Percentiles rank a stretch among this genome's conserved stretches.
phyloP scores from a whole-genome alignment of 2,329 filamentous ascomycete species.

The Chalara sp. region DNA sequence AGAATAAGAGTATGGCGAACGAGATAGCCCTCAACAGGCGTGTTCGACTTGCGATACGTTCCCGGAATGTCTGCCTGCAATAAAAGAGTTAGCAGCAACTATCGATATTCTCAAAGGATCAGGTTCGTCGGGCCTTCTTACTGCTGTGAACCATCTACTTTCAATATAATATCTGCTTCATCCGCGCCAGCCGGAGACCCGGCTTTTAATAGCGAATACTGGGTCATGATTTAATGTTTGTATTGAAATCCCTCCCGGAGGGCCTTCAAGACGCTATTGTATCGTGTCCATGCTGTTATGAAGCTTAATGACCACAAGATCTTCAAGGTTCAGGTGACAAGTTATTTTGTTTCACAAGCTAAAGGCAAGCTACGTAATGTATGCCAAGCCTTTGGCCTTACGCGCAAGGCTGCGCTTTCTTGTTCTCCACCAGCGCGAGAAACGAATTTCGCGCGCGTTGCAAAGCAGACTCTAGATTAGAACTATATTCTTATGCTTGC shows the following conservation, averaged over 20 bases:
- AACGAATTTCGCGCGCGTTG: no score
- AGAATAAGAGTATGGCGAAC: not conserved
- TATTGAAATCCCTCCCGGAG: not conserved
- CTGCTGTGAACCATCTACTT: not conserved
- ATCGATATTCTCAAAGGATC: not conserved
- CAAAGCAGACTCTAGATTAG: no score
- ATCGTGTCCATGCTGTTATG: not conserved
- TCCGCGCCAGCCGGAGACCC: constrained; percentile 14
- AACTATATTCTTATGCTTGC: no score
- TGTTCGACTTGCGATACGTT: not conserved
- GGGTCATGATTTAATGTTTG: constrained; percentile 8
- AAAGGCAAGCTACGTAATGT: not conserved
- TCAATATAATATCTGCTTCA: not conserved
- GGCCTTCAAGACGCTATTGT: not conserved
- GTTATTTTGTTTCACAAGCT: not conserved
- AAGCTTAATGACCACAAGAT: not conserved
- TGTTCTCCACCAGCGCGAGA: no score
- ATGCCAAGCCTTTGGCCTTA: constrained; percentile 7
- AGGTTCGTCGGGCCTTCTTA: no score
- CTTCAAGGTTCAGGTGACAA: not conserved
- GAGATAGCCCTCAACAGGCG: no score
- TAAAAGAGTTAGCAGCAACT: not conserved
- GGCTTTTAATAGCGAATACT: constrained; percentile 12
- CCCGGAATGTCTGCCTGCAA: not conserved
- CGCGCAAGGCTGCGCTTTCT: constrained; percentile 12